phyloP scores from a whole-genome alignment of 768 basidiomycete species.

The Serendipita sp. region DNA sequence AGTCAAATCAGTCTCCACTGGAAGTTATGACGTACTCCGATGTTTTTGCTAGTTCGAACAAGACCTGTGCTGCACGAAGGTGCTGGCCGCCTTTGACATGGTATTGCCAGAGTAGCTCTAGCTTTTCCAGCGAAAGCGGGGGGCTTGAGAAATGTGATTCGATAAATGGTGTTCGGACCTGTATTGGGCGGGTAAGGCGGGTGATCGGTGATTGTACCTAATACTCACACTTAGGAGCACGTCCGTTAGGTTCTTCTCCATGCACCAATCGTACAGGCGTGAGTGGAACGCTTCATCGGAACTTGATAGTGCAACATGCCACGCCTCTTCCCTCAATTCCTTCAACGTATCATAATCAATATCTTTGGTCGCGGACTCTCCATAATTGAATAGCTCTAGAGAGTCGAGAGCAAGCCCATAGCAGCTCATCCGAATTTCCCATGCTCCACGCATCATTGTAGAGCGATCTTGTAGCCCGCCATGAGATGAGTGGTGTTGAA shows the following conservation, averaged over 20 bases:
- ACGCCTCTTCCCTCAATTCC: constrained; percentile 42
- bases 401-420: constrained; percentile 78
- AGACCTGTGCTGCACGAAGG: constrained; percentile 72
- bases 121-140: constrained; percentile 63
- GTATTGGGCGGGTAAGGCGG: not conserved
- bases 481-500: not conserved
- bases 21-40: constrained; percentile 39
- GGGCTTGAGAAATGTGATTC: constrained; percentile 77
- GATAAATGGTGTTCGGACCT: constrained; percentile 79
- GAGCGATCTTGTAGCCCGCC: constrained; percentile 25
- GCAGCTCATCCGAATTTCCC: constrained; percentile 49
- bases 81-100: constrained; percentile 86
- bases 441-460: constrained; percentile 40
- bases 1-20: not conserved
- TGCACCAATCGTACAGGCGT: constrained; percentile 87
- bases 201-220: constrained; percentile 8
- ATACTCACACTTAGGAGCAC: constrained; percentile 69
- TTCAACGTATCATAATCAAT: constrained; percentile 16
- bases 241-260: constrained; percentile 61
- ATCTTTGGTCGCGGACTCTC: constrained; percentile 26
- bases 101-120: constrained; percentile 90
- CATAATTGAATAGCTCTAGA: constrained; percentile 56
- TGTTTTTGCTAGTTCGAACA: constrained; percentile 70
- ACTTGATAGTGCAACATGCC: constrained; percentile 67
- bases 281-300: constrained; percentile 91